These are phyloP conservation scores for Talaromyces sp. DNA, from an alignment of 2,329 filamentous ascomycete species.

Conservation along the genomic window DNA sequence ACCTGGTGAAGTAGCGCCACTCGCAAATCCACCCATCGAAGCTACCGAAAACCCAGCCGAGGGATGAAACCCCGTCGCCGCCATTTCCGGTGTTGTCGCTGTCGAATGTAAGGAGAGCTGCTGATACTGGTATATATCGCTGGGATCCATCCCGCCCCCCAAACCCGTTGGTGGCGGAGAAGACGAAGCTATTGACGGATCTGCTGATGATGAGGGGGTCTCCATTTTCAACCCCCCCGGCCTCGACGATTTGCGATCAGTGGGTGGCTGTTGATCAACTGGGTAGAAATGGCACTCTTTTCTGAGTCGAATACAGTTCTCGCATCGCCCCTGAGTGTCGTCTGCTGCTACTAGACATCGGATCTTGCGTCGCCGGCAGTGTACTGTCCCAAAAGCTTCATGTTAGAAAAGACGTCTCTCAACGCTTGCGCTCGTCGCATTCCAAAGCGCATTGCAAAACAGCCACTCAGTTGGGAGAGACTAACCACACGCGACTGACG, in stretches of 20 bases:
- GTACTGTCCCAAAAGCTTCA: slow-evolving; percentile 53
- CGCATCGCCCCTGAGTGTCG: slow-evolving; percentile 72
- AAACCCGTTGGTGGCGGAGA: slow-evolving; percentile 36
- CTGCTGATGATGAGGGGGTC: slow-evolving; percentile 44
- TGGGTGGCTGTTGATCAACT: slow-evolving; percentile 69
- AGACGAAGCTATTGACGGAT: slow-evolving; percentile 49
- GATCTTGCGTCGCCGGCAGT: slow-evolving; percentile 91
- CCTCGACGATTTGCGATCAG: slow-evolving; percentile 45
- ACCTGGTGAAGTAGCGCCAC: slow-evolving; percentile 26
- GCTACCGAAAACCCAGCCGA: slow-evolving; percentile 28
- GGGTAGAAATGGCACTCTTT: slow-evolving; percentile 92
- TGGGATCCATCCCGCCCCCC: slow-evolving; percentile 26
- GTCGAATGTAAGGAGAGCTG: slow-evolving; percentile 32
- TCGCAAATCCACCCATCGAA: slow-evolving; percentile 34
- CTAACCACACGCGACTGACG: slow-evolving; percentile 93
- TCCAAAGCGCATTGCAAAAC: neutral
- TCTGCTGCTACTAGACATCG: slow-evolving; percentile 74
- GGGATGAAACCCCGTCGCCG: slow-evolving; percentile 28
- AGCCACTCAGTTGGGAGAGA: slow-evolving; percentile 27
- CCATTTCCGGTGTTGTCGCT: slow-evolving; percentile 31
- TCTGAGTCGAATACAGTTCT: slow-evolving; percentile 89
- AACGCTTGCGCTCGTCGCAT: neutral
- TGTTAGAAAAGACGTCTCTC: neutral
- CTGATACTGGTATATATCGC: slow-evolving; percentile 37
- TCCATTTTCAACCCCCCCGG: slow-evolving; percentile 30